Base-by-base conservation (phyloP, 108 stramenopile genomes). In the Cyclotella cryptica region DNA sequence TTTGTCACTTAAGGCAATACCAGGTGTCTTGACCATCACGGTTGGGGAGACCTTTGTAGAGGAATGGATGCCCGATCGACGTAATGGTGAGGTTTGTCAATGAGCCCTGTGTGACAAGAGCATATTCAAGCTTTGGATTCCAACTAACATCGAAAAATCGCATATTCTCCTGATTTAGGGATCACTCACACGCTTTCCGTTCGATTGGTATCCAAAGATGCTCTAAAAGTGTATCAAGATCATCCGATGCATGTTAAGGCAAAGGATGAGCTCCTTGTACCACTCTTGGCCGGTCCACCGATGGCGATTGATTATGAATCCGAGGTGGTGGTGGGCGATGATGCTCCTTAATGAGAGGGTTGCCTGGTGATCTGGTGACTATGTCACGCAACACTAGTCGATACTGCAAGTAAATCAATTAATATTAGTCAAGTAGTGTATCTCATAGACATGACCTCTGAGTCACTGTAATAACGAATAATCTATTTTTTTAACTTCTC, bases 1-100 rank as follows among this genome's bases (percentile, higher is more conserved):
- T 0, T 26, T 49, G 10, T 60, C 77, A 18, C 77, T 83, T 4
- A 83, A 59, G 27, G 29, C 77, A 6, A 78, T 83, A 22, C 74
- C 74, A 22, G 82, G 82, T 10, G 82, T 76, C 1, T 35, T 83
- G 22, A 67, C 72, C 43, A 61, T 83, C 53, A 71, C 72, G 0
- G 29, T 83, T 47, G 82, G 82, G 12, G 14, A 43, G 10, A 70
- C 75, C 8, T 83, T 83, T 57, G 77, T 41, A 13, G 82, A 83
- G 30, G 82, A 83, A 24, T 78, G 82, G 77, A 83, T 83, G 82
- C 42, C 77, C 15, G 82, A 83, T 28, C 58, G 82, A n/a, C 74
- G 74, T 39, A 60, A 68, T 68, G 67, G 67, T 52, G 24, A 62
- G 43, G 22, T 10, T 22, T 26, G 0, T 44, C 3, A 18, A 6